These are phyloP conservation scores for Yamadazyma paraphyllophila DNA, from an alignment of 805 yeast species.

Conservation along the genomic window DNA sequence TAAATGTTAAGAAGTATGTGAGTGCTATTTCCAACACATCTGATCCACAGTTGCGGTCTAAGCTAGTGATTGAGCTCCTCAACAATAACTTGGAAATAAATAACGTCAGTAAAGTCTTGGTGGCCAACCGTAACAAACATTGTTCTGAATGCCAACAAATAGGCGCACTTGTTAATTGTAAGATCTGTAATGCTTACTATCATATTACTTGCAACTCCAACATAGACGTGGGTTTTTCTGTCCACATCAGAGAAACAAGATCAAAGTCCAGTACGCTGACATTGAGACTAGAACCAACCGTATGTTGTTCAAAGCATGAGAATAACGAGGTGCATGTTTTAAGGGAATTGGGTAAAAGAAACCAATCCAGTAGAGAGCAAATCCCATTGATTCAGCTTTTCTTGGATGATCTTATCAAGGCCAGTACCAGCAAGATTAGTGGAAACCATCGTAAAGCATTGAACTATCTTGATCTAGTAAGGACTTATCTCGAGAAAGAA, in stretches of 20 bases:
- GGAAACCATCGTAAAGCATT: conserved; percentile 36
- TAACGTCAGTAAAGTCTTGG: conserved; percentile 20
- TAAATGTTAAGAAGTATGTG: neutral
- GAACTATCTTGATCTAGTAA: conserved; percentile 20
- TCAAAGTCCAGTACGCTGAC: conserved; percentile 22
- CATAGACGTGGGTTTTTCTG: conserved; percentile 51
- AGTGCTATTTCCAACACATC: neutral
- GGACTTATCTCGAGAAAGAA: neutral
- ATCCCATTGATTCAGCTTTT: conserved; percentile 40
- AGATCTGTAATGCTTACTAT: conserved; percentile 35
- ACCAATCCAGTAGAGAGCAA: conserved; percentile 24
- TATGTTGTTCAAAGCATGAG: conserved; percentile 44
- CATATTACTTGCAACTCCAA: conserved; percentile 62
- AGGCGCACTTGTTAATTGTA: conserved; percentile 53
- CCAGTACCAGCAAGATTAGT: conserved; percentile 13
- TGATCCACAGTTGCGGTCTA: conserved; percentile 1
- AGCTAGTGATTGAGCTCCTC: conserved; percentile 4
- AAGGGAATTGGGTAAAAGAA: conserved; percentile 25
- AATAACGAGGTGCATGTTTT: neutral
- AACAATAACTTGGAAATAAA: conserved; percentile 23
- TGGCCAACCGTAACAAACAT: neutral
- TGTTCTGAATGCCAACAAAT: conserved; percentile 1
- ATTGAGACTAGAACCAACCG: conserved; percentile 45
- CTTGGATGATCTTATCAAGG: conserved; percentile 32
- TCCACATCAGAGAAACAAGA: conserved; percentile 26